Conservation (phyloP, 129 eudicot species). For the Heracleum sosnowskyi region DNA sequence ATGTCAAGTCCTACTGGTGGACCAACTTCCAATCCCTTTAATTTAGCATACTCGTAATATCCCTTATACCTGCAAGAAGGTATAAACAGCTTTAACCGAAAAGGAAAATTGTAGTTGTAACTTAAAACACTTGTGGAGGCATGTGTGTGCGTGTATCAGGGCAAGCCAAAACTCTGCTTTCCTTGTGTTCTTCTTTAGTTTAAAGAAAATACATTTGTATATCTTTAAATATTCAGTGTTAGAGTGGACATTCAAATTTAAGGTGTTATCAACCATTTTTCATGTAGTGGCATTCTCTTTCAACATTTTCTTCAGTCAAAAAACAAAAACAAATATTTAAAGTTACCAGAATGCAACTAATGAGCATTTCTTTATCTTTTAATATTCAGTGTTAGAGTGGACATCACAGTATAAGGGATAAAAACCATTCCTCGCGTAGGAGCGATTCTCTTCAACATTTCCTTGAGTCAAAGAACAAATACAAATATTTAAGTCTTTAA, state of each 20-base stretch:
- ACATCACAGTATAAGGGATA: not conserved
- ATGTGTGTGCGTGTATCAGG: not conserved
- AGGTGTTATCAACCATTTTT: not conserved
- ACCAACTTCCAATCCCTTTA: slow-evolving; percentile 60
- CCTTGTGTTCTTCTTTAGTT: not conserved
- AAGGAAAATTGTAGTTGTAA: not conserved
- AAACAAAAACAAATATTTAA: not conserved
- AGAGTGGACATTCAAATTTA: not conserved
- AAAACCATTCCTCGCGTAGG: not conserved
- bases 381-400: not conserved
- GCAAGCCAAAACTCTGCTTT: not conserved
- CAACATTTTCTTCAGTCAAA: not conserved
- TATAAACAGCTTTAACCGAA: slow-evolving; percentile 1
- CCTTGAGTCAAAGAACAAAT: not conserved
- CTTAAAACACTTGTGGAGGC: not conserved
- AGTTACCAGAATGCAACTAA: not conserved
- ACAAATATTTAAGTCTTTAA: not conserved
- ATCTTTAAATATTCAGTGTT: not conserved
- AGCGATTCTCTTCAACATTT: not conserved
- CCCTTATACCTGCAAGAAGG: slow-evolving; percentile 79
- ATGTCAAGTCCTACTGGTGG: slow-evolving; percentile 86
- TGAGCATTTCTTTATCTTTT: too few relatives aligned
- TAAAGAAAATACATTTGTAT: not conserved
- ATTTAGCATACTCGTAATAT: slow-evolving; percentile 70
- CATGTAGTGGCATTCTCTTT: not conserved